Conservation (phyloP, 345 rosid species). For the Pseudoturritis turrita region DNA sequence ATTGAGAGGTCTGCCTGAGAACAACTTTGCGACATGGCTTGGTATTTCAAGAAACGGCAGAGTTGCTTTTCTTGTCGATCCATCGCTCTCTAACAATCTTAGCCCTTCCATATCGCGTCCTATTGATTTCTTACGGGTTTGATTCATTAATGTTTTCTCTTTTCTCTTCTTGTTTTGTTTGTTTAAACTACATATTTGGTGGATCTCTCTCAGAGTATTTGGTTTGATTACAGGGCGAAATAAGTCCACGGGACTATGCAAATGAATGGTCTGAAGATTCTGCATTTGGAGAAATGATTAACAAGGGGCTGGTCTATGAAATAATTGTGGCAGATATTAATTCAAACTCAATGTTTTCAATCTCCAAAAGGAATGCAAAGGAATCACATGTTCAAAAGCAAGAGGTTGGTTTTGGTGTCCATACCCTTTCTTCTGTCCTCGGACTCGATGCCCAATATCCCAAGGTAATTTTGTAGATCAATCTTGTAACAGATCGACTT, state of each 20-base stretch:
- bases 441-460: conserved; percentile 59
- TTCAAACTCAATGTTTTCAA: conserved; percentile 50
- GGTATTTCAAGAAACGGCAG: too few species aligned
- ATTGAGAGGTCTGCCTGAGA: too few species aligned
- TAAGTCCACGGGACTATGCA: not conserved
- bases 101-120: too few species aligned
- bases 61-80: too few species aligned
- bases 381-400: conserved; percentile 34
- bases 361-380: conserved; percentile 48
- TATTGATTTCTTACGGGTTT: too few species aligned
- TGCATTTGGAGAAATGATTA: too few species aligned
- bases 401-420: conserved; percentile 63
- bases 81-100: too few species aligned
- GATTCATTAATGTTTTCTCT: too few species aligned
- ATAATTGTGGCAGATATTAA: conserved; percentile 52
- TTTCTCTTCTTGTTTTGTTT: too few species aligned
- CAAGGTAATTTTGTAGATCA: conserved; percentile 26
- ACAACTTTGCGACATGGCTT: too few species aligned
- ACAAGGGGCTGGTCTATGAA: not conserved
- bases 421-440: conserved; percentile 50
- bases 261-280: not conserved
- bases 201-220: not conserved
- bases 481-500: not conserved
- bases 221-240: not conserved
- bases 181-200: not conserved